Evolutionary conservation across 495 filamentous ascomycete genomes (phyloP), one percentile per base, ranked within the genome.

Genomic region (Cladorrhinum samala): DNA sequence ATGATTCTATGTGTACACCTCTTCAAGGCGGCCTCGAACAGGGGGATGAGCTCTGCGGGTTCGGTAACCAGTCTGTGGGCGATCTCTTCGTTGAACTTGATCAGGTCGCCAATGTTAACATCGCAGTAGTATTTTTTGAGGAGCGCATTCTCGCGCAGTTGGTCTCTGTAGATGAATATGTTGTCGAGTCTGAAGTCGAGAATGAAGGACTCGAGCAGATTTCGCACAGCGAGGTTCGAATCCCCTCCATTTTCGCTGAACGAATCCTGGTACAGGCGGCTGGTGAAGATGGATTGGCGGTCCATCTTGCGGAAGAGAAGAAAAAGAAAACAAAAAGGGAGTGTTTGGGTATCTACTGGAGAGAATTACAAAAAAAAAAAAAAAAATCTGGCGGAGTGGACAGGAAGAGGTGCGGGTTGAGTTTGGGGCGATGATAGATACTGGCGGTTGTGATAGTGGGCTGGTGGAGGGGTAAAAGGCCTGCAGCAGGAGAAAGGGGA

Each of bases 81-180:
- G 51, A 99, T 79, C 64, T 96, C 91, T 69, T 97, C 94, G 60
- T 96, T 94, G 73, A 91, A 97, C 47, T 87, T 93, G 67, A 96
- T 95, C 37, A 99, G 74, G 68, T 99, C 94, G 33, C 88, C 88
- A 58, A 99, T 89, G 68, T 99, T 92, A 57, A 99, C 85, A 69
- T 99, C 93, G 72, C 93, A 96, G 72, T 85, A 95, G 70, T 91
- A 96, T 62, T 92, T 88, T 66, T 95, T 95, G 11, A 95, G 82
- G 0, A 99, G 79, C 25, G 91, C 91, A 73, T 99, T 97, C 63
- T 96, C 91, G 55, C 91, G 83, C 52, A 99, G 79, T 74, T 96
- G 93, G 63, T 99, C 94, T 75, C 94, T 95, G 77, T 99, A 99
- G 61, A 96, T 86, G 71, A 94, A 99, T 58, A 85, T 83, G 75